phyloP scores from a whole-genome alignment of 202 grass and related monocot species.

The Digitaria exilis region DNA sequence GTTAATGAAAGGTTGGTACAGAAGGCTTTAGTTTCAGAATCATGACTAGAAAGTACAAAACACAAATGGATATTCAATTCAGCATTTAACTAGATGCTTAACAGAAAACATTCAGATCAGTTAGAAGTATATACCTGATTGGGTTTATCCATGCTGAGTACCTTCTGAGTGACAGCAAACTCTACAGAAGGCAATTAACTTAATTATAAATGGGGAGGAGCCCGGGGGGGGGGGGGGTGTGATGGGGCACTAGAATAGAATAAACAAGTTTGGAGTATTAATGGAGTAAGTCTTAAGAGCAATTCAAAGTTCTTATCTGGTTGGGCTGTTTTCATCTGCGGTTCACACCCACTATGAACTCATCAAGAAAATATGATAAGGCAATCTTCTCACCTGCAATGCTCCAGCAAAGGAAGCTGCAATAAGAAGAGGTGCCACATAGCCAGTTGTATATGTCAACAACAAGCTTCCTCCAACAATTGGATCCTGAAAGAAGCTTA shows the following conservation, averaged over 20 bases:
- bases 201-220: neutral
- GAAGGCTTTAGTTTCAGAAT: neutral
- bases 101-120: neutral
- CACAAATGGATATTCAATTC: neutral
- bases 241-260: slow-evolving; percentile 26
- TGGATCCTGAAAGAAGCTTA: slow-evolving; percentile 63
- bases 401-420: slow-evolving; percentile 98
- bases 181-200: slow-evolving; percentile 55
- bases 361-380: neutral
- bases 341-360: neutral
- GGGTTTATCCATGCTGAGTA: slow-evolving; percentile 98
- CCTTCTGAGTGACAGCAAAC: slow-evolving; percentile 86
- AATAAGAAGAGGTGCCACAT: slow-evolving; percentile 91
- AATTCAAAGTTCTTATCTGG: slow-evolving; percentile 19
- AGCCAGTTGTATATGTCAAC: slow-evolving; percentile 94
- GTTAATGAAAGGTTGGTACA: neutral
- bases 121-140: slow-evolving; percentile 68
- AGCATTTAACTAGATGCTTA: neutral
- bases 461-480: slow-evolving; percentile 86
- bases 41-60: neutral
- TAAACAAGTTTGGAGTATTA: slow-evolving; percentile 8
- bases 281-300: slow-evolving; percentile 18
- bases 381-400: slow-evolving; percentile 56
- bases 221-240: too few relatives aligned
- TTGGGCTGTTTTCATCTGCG: neutral